A percentile compares a stretch with the other conserved stretches of the same genome.
Conservation (phyloP, 805 yeast genomes). For the Isabelozyma heimii region DNA sequence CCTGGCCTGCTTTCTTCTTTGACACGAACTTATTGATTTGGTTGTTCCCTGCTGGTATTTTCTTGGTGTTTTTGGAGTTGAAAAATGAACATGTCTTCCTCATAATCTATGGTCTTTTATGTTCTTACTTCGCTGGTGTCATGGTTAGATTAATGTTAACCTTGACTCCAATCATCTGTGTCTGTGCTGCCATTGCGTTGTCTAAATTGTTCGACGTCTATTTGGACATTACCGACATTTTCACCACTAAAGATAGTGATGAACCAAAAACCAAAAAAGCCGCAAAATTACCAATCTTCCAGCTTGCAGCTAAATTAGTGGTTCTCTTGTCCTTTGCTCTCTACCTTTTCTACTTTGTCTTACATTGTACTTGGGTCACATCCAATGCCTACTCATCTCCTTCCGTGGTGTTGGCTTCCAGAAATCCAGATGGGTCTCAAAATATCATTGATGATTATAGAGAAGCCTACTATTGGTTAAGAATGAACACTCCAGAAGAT, state of each 20-base stretch:
- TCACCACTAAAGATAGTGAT: conserved; percentile 13
- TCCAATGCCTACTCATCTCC: conserved; percentile 96
- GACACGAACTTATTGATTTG: conserved; percentile 91
- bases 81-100: conserved; percentile 91
- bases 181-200: conserved; percentile 84
- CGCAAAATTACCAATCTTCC: conserved; percentile 21
- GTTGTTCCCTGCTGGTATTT: conserved; percentile 98
- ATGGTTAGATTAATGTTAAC: conserved; percentile 98
- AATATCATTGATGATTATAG: conserved; percentile 92
- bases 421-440: conserved; percentile 80
- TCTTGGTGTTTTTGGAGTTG: conserved; percentile 83
- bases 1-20: conserved; percentile 98
- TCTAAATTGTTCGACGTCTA: conserved; percentile 83
- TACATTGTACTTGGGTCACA: conserved; percentile 97
- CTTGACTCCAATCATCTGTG: conserved; percentile 94
- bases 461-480: conserved; percentile 98
- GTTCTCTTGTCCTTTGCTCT: conserved; percentile 68
- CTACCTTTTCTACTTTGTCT: conserved; percentile 78
- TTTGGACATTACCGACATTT: conserved; percentile 55
- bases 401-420: conserved; percentile 88
- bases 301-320: conserved; percentile 52
- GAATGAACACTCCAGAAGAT: conserved; percentile 97
- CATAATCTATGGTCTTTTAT: conserved; percentile 87
- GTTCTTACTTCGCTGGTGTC: conserved; percentile 97
- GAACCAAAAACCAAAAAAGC: conserved; percentile 7